Evolutionary conservation across 306 rosid genomes (phyloP), one percentile per base, ranked within the genome.

Genomic region (Cicer arietinum): DNA sequence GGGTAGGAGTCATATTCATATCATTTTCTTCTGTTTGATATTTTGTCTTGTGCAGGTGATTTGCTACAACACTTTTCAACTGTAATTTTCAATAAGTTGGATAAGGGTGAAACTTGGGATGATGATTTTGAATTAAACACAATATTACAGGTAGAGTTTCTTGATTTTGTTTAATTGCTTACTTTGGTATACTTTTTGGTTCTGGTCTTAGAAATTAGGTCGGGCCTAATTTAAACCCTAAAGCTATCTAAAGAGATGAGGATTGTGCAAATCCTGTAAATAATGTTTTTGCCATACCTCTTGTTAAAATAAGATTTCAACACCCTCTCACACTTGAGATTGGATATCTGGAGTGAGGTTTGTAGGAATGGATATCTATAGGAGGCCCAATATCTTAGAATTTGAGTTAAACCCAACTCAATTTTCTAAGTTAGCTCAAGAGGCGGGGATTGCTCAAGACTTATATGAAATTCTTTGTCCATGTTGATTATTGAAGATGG

Each of bases 41-140:
- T 57, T 53, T 77, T 77, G 41, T 73, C 76, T 45, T 67, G 59
- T 73, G 73, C 87, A 94, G 98, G 98, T 69, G 98, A 94, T 89
- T 82, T 94, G 84, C 90, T 94, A 82, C 98, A 91, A 84, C 97
- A 94, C 82, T 94, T 94, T 86, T 66, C 88, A 85, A 91, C 92
- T 20, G 89, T 94, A 71, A 91, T 87, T 82, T 94, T 94, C 79
- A 86, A 81, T 80, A 94, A 94, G 86, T 80, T 94, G 80, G 97
- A 94, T 81, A 88, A 88, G 81, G 95, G 97, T 53, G 97, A 94
- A 90, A 85, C 92, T 39, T 94, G 91, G 96, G 97, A 91, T 66
- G 98, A 91, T 81, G 98, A 94, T 69, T 94, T 94, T 71, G 98
- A 91, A 88, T 87, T 94, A 56, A 94, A 94, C 84, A 87, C 96